Evolutionary conservation across 345 rosid genomes (phyloP), one percentile per base, ranked within the genome.

Genomic region (Nephelium lappaceum): DNA sequence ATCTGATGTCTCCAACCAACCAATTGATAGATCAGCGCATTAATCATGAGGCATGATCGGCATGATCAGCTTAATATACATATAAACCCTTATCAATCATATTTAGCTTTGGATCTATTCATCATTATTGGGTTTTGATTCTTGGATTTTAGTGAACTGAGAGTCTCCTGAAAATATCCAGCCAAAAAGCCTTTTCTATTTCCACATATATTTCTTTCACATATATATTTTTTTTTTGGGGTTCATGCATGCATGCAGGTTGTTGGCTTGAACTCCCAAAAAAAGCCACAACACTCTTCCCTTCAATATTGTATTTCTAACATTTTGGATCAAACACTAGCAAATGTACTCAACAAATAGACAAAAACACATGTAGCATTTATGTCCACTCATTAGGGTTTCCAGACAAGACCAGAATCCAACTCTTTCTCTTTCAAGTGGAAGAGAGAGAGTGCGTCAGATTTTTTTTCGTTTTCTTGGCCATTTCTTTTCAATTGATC

Each of bases 71-170:
- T 47, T 74, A 53, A 45, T 39, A 38, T 21, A 8, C 12, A 60
- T n/a, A 21, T 21, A 49, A 51, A 51, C 61, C 5, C 72, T 66
- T 47, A 64, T 64, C 49, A 43, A 75, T 75, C 47, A 73, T 73
- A 31, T 73, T 78, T 73, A 62, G 36, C 53, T 72, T 78, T 78
- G 27, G 57, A 42, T 78, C 61, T 78, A 41, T 61, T 25, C 16
- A 78, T 63, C 51, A 69, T 75, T 27, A 75, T 78, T 74, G 63
- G 72, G 53, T 81, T 73, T 77, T 38, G 67, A 73, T 73, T 47
- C 67, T 69, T 74, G 12, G 61, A 82, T 53, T 77, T 49, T 66
- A 53, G 72, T 47, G 73, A 63, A 23, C 31, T 21, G 4, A 53
- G 43, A 58, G n/a, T 39, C 27, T 39, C 4, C 41, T 38, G 63